Percentiles rank a stretch among this genome's conserved stretches.
These are phyloP conservation scores for Phialemonium atrogriseum DNA, from an alignment of 2,329 filamentous ascomycete species.

Conservation along the genomic window DNA sequence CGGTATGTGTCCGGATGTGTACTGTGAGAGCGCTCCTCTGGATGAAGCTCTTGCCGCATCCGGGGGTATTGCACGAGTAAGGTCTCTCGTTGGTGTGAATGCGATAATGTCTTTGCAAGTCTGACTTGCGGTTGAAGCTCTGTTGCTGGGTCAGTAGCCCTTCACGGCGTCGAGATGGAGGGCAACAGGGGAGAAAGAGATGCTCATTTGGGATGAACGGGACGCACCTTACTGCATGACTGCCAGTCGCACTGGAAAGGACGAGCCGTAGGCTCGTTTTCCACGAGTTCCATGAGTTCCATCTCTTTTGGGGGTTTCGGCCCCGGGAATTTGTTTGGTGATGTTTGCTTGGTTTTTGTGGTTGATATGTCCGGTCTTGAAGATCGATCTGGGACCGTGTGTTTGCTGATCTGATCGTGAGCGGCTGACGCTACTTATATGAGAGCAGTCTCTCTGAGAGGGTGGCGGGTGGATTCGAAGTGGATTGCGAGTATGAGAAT, in stretches of 20 bases:
- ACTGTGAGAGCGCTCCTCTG: conserved; percentile 63
- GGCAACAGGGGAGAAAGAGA: background rate
- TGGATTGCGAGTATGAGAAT: too few relatives aligned
- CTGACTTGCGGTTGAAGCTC: conserved; percentile 67
- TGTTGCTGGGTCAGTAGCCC: conserved; percentile 23
- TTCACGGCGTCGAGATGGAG: too few relatives aligned
- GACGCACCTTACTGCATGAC: conserved; percentile 50
- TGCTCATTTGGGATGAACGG: background rate
- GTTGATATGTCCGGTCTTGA: conserved; percentile 11
- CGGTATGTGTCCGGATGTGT: conserved; percentile 62
- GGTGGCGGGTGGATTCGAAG: conserved; percentile 5
- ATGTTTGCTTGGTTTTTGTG: conserved; percentile 1
- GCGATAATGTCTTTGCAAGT: conserved; percentile 60
- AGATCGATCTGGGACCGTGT: conserved; percentile 9
- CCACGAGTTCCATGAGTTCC: conserved; percentile 58
- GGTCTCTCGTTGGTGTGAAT: conserved; percentile 66
- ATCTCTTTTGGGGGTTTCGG: conserved; percentile 29
- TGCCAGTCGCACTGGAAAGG: conserved; percentile 59
- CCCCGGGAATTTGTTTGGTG: conserved; percentile 7
- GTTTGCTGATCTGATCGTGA: conserved; percentile 12
- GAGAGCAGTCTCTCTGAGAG: conserved; percentile 6
- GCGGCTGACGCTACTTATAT: conserved; percentile 21
- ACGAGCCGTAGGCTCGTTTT: conserved; percentile 53
- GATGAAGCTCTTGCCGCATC: conserved; percentile 64
- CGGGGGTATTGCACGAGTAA: conserved; percentile 51